Percentiles rank a stretch among this genome's conserved stretches.
These are phyloP conservation scores for Lyophyllum atratum DNA, from an alignment of 768 basidiomycete genomes.

Conservation along the genomic window DNA sequence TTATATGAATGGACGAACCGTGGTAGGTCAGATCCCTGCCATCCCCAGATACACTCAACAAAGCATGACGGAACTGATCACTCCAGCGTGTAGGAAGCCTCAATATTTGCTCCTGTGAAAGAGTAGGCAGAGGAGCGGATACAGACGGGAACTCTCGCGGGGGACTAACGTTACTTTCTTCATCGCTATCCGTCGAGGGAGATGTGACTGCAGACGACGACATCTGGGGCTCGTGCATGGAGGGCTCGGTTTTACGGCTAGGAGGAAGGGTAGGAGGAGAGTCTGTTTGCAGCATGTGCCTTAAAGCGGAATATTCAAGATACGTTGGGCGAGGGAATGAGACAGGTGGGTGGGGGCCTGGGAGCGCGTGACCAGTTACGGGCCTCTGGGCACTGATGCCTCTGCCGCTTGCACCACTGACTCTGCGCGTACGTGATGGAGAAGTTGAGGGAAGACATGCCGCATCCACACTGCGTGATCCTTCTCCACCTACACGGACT, in stretches of 20 bases:
- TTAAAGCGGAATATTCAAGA: constrained; percentile 74
- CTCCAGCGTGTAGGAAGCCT: constrained; percentile 80
- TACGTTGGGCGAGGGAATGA: constrained; percentile 72
- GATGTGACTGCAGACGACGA: constrained; percentile 35
- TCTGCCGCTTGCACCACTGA: constrained; percentile 38
- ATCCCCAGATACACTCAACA: constrained; percentile 64
- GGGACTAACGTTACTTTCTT: constrained; percentile 58
- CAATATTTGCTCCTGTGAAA: constrained; percentile 44
- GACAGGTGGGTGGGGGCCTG: constrained; percentile 29
- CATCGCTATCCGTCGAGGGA: constrained; percentile 62
- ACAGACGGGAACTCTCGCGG: constrained; percentile 41
- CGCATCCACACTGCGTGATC: constrained; percentile 41
- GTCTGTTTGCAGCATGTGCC: constrained; percentile 67
- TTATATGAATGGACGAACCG: constrained; percentile 39
- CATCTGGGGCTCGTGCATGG: constrained; percentile 17
- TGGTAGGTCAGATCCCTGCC: constrained; percentile 75
- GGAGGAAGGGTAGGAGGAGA: constrained; percentile 37
- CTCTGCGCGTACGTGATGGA: constrained; percentile 48
- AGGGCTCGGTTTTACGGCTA: constrained; percentile 37
- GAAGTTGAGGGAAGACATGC: constrained; percentile 46
- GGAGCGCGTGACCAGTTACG: constrained; percentile 28
- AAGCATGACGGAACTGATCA: constrained; percentile 60
- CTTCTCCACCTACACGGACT: constrained; percentile 51
- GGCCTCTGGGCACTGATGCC: constrained; percentile 30
- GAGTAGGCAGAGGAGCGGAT: constrained; percentile 24